A percentile compares a stretch with the other conserved stretches of the same genome.
These are phyloP conservation scores for Lithohypha guttulata DNA, from an alignment of 2,329 filamentous ascomycete species.

Conservation along the genomic window DNA sequence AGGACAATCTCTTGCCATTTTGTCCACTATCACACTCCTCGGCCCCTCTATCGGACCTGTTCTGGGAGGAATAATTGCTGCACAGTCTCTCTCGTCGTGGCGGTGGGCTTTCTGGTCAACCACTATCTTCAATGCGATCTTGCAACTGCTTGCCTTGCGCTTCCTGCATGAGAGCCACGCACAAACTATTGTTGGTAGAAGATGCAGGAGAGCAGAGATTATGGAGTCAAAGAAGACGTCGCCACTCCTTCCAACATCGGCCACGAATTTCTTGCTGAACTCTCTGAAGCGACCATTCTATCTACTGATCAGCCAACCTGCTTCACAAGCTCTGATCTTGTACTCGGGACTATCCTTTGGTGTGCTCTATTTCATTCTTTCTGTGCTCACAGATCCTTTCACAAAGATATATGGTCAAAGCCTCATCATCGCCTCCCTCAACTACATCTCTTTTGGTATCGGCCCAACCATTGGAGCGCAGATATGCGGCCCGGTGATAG, in stretches of 20 bases:
- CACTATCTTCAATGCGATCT: slow-evolving; percentile 45
- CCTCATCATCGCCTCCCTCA: slow-evolving; percentile 41
- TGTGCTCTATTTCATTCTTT: slow-evolving; percentile 45
- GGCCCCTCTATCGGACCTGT: slow-evolving; percentile 46
- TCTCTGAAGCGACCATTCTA: slow-evolving; percentile 10
- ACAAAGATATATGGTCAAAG: slow-evolving; percentile 37
- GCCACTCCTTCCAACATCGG: no score
- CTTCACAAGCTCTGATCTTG: slow-evolving; percentile 40
- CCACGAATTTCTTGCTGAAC: no score
- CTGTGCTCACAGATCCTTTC: slow-evolving; percentile 47
- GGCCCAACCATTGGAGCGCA: slow-evolving; percentile 44
- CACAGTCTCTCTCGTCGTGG: slow-evolving; percentile 23
- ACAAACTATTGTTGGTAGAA: slow-evolving; percentile 38
- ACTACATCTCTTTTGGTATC: slow-evolving; percentile 46
- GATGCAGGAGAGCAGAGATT: not conserved
- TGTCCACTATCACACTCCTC: slow-evolving; percentile 47
- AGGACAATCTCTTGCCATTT: slow-evolving; percentile 48
- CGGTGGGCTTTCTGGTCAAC: slow-evolving; percentile 39
- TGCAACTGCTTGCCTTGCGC: slow-evolving; percentile 48
- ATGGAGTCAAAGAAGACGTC: no score
- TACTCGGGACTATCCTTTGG: slow-evolving; percentile 35
- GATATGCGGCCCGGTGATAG: slow-evolving; percentile 32
- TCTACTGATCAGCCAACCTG: slow-evolving; percentile 43
- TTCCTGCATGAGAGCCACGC: slow-evolving; percentile 50
- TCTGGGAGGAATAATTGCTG: slow-evolving; percentile 48